These are phyloP conservation scores for Tolypocladium tundrense DNA, from an alignment of 2,329 filamentous ascomycete species.

Conservation along the genomic window DNA sequence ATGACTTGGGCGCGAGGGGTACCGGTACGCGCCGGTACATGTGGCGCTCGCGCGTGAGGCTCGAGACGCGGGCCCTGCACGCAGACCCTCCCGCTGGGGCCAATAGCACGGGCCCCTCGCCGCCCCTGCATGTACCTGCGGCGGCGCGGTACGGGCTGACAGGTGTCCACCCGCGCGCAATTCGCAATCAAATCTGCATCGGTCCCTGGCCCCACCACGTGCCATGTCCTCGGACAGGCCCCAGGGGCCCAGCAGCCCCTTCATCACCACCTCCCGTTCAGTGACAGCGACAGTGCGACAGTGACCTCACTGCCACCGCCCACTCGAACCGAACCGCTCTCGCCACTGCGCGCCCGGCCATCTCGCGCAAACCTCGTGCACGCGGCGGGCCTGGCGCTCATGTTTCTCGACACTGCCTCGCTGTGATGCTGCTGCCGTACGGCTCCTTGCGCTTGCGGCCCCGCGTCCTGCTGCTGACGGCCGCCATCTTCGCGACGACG, in stretches of 20 bases:
- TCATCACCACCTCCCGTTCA: not conserved
- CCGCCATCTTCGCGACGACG: slow-evolving; percentile 2
- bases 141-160: not conserved
- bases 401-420: not conserved
- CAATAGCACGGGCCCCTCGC: not conserved
- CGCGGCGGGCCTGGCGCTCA: not conserved
- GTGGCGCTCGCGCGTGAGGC: not conserved
- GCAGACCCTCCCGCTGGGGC: not conserved
- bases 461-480: not conserved
- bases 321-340: too few species aligned
- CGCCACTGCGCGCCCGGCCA: too few species aligned
- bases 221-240: not conserved
- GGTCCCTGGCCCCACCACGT: not conserved
- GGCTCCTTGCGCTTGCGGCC: not conserved
- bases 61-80: not conserved
- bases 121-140: not conserved
- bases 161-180: not conserved
- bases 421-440: not conserved
- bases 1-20: not conserved
- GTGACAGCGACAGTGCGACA: not conserved
- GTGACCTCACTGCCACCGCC: not conserved
- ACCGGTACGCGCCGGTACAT: not conserved
- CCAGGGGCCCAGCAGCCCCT: not conserved
- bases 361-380: not conserved
- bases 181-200: not conserved